Percentiles rank a stretch among this genome's conserved stretches.
These are phyloP conservation scores for Diaporthe vexans DNA, from an alignment of 2,329 filamentous ascomycete genomes.

Conservation along the genomic window DNA sequence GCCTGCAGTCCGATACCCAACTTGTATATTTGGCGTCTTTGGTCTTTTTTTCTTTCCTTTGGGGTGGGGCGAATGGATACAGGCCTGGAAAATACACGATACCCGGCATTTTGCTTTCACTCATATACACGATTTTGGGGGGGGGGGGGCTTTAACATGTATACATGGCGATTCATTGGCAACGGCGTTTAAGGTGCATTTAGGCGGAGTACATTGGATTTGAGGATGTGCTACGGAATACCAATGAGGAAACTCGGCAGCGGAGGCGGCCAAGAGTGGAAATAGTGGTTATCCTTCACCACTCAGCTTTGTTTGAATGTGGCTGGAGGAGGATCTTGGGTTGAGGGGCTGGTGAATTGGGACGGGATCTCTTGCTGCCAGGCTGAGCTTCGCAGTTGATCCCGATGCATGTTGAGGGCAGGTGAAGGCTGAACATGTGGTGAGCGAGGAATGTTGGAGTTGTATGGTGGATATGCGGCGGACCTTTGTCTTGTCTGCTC, in stretches of 20 bases:
- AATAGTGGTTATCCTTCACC: not conserved
- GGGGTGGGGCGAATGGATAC: constrained; percentile 20
- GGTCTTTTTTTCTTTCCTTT: not conserved
- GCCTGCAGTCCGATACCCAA: not conserved
- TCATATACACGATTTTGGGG: constrained; percentile 30
- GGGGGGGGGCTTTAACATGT: constrained; percentile 24
- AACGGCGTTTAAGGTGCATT: constrained; percentile 30
- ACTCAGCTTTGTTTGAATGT: not conserved
- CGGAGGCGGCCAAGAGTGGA: not conserved
- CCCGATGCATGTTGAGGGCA: not conserved
- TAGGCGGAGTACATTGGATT: constrained; percentile 5
- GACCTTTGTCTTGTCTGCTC: not conserved
- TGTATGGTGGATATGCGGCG: not conserved
- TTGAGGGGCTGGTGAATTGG: not conserved
- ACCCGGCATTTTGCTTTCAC: constrained; percentile 39
- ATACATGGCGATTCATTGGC: constrained; percentile 4
- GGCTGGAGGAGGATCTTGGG: not conserved
- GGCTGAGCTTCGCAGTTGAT: constrained; percentile 2
- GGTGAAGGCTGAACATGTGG: not conserved
- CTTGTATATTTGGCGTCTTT: constrained; percentile 7
- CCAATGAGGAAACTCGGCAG: not conserved
- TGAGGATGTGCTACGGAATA: not conserved
- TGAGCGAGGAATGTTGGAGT: not conserved
- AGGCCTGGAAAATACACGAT: constrained; percentile 42
- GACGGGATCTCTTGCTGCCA: not conserved